phyloP scores from a whole-genome alignment of 345 rosid species.

The Gossypium stocksii region DNA sequence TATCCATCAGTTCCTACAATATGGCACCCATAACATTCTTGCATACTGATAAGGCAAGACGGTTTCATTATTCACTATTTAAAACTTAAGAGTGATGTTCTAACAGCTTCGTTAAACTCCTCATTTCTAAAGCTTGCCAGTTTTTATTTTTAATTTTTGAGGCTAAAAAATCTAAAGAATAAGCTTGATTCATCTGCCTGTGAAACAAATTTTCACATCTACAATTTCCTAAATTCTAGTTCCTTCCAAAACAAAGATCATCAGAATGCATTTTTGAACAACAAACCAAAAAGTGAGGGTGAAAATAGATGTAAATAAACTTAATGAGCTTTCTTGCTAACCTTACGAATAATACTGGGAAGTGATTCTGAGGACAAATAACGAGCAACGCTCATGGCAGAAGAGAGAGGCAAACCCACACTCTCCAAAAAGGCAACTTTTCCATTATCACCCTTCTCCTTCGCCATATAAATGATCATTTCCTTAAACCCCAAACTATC shows the following conservation, averaged over 20 bases:
- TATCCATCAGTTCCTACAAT: background rate
- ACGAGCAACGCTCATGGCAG: slow-evolving; percentile 70
- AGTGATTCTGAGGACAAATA: slow-evolving; percentile 58
- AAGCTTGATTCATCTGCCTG: background rate
- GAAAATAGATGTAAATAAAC: background rate
- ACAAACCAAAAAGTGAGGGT: background rate
- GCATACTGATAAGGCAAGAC: background rate
- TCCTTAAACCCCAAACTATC: slow-evolving; percentile 49
- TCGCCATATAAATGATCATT: slow-evolving; percentile 62
- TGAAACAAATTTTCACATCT: background rate
- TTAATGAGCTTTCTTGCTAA: slow-evolving; percentile 7
- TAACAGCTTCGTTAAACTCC: background rate
- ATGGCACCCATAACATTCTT: background rate
- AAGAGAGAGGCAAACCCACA: slow-evolving; percentile 62
- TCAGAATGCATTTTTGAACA: background rate
- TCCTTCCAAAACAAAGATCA: slow-evolving; percentile 1
- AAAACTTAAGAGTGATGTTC: background rate
- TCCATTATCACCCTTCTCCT: slow-evolving; percentile 71
- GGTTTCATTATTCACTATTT: background rate
- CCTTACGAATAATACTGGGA: slow-evolving; percentile 54
- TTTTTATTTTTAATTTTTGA: background rate
- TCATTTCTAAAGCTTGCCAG: background rate
- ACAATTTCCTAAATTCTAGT: background rate
- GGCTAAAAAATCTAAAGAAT: background rate
- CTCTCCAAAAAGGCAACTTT: slow-evolving; percentile 86